These are phyloP conservation scores for Hymenoscyphus salicellus DNA, from an alignment of 2,329 filamentous ascomycete genomes.

Conservation along the genomic window DNA sequence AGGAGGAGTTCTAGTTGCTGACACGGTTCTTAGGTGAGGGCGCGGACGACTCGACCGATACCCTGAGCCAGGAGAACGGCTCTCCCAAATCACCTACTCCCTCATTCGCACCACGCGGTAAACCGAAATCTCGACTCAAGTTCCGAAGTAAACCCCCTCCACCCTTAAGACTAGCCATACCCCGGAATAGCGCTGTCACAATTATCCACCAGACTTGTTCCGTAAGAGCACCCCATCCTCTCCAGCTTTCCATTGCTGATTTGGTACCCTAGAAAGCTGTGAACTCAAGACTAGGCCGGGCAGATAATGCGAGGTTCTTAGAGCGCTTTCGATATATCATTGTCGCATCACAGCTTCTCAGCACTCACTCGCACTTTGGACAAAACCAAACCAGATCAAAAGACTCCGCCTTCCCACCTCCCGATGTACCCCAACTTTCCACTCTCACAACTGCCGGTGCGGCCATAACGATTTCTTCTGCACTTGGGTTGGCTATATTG, in stretches of 20 bases:
- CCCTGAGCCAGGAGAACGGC: slow-evolving; percentile 22
- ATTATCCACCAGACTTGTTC: slow-evolving; percentile 51
- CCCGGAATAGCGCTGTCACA: slow-evolving; percentile 41
- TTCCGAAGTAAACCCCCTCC: slow-evolving; percentile 50
- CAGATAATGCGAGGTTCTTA: slow-evolving; percentile 80
- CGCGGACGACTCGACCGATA: slow-evolving; percentile 40
- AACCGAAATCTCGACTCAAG: slow-evolving; percentile 52
- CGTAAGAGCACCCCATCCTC: slow-evolving; percentile 39
- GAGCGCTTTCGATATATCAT: slow-evolving; percentile 93
- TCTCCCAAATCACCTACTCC: slow-evolving; percentile 31
- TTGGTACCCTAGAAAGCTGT: slow-evolving; percentile 56
- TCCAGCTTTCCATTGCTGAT: not conserved
- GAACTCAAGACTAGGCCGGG: slow-evolving; percentile 68
- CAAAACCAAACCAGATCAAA: slow-evolving; percentile 31
- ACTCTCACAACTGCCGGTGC: slow-evolving; percentile 63
- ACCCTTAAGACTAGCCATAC: slow-evolving; percentile 44
- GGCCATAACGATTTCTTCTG: slow-evolving; percentile 58
- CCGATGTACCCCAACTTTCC: slow-evolving; percentile 32
- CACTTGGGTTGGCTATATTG: slow-evolving; percentile 58
- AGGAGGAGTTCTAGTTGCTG: slow-evolving; percentile 6
- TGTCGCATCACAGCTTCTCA: slow-evolving; percentile 84
- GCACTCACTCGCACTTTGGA: slow-evolving; percentile 59
- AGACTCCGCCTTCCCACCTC: slow-evolving; percentile 19
- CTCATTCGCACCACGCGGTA: slow-evolving; percentile 55
- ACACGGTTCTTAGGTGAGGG: slow-evolving; percentile 42